These are phyloP conservation scores for Spatholobus suberectus DNA, from an alignment of 306 rosid species.

Conservation along the genomic window DNA sequence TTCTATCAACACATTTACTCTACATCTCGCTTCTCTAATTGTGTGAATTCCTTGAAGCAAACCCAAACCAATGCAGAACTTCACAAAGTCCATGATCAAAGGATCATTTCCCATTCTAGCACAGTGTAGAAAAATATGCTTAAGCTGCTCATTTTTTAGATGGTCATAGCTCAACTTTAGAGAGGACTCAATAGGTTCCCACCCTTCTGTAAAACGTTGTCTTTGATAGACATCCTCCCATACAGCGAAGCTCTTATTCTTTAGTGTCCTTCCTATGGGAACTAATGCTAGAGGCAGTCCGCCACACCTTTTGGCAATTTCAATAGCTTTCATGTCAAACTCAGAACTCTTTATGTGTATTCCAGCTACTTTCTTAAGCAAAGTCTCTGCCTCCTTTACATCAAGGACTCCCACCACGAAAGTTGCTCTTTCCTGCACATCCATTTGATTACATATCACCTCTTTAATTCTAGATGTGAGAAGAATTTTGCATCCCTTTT, in stretches of 20 bases:
- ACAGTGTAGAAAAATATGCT: not conserved
- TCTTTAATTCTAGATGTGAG: constrained; percentile 12
- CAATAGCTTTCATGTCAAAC: not conserved
- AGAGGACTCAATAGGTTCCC: constrained; percentile 12
- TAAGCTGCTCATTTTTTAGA: not conserved
- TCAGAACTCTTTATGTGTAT: not conserved
- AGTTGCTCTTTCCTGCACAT: constrained; percentile 1
- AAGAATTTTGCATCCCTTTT: not conserved
- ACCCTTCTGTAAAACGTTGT: not conserved
- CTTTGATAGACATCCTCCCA: constrained; percentile 25
- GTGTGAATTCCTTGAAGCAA: constrained; percentile 4
- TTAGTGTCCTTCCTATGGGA: constrained; percentile 1
- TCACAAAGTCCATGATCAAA: constrained; percentile 24
- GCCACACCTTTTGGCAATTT: not conserved
- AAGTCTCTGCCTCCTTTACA: not conserved
- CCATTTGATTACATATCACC: not conserved
- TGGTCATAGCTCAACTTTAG: constrained; percentile 13
- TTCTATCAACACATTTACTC: not conserved
- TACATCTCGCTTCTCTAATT: not conserved
- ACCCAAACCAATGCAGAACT: constrained; percentile 15
- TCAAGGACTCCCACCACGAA: not conserved
- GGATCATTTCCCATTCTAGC: constrained; percentile 25
- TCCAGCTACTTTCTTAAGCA: constrained; percentile 9
- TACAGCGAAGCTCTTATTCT: not conserved
- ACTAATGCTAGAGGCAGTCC: constrained; percentile 26